Evolutionary conservation across 257 asterid genomes (phyloP).

Genomic region (Echites panduratus): DNA sequence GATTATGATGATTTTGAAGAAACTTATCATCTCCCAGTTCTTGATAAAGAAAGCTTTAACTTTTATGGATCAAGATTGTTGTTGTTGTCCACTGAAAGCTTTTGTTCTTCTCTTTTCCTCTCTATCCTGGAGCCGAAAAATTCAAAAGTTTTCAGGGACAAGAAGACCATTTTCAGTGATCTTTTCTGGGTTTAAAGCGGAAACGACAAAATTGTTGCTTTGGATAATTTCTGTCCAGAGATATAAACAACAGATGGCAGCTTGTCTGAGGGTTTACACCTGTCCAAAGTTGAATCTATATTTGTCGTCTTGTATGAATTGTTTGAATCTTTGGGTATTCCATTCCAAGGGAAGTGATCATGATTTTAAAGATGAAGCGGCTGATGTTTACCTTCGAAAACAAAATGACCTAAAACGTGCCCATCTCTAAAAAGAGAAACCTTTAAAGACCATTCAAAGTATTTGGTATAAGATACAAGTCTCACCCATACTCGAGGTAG

Average conservation of each 20-base stretch:
- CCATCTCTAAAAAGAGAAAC: constrained; percentile 31
- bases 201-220: neutral
- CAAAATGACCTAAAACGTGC: constrained; percentile 30
- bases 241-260: constrained; percentile 4
- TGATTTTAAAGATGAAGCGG: neutral
- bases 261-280: neutral
- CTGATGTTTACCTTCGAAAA: constrained; percentile 17
- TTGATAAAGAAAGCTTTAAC: too few relatives aligned
- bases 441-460: constrained; percentile 29
- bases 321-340: neutral
- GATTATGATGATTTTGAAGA: neutral
- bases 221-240: neutral
- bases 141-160: neutral
- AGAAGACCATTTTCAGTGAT: neutral
- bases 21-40: neutral
- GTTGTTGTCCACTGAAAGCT: too few relatives aligned
- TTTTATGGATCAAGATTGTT: neutral
- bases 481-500: too few relatives aligned
- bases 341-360: neutral
- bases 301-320: constrained; percentile 1
- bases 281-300: constrained; percentile 3
- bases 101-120: too few relatives aligned
- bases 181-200: neutral
- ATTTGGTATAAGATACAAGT: constrained; percentile 29
- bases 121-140: neutral